These are phyloP conservation scores for Selenicereus undatus DNA, from an alignment of 148 eudicot species.

Conservation along the genomic window DNA sequence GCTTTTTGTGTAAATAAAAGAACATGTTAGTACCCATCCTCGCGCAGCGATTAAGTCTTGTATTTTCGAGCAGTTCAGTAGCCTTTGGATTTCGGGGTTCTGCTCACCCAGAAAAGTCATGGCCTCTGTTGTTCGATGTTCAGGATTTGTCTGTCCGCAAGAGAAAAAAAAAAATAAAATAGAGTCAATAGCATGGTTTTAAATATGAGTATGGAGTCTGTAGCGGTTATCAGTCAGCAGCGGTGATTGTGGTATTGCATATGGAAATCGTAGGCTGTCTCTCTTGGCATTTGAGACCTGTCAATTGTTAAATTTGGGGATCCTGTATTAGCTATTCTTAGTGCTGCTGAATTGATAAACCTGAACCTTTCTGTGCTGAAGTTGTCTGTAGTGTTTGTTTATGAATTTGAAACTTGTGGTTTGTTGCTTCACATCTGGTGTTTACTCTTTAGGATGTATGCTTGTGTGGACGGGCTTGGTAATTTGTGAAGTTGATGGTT, in stretches of 20 bases:
- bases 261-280: constrained; percentile 32
- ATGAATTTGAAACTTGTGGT: background rate
- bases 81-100: constrained; percentile 7
- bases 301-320: constrained; percentile 5
- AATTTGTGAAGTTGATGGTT: too few relatives aligned
- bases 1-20: constrained; percentile 48
- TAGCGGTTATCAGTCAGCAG: constrained; percentile 31
- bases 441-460: background rate
- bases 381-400: background rate
- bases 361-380: constrained; percentile 4
- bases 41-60: background rate
- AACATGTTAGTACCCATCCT: constrained; percentile 42
- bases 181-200: constrained; percentile 21
- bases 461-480: background rate
- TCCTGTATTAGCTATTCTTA: constrained; percentile 32
- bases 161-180: background rate
- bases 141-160: constrained; percentile 38
- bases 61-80: constrained; percentile 2
- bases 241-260: constrained; percentile 31
- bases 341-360: constrained; percentile 24
- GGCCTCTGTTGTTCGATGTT: constrained; percentile 21
- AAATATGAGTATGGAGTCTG: constrained; percentile 20
- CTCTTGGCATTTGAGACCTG: background rate
- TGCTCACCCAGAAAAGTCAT: background rate
- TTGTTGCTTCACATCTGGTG: background rate